phyloP scores from a whole-genome alignment of 805 yeast genomes.

The Saccharomycopsis synnaedendra region DNA sequence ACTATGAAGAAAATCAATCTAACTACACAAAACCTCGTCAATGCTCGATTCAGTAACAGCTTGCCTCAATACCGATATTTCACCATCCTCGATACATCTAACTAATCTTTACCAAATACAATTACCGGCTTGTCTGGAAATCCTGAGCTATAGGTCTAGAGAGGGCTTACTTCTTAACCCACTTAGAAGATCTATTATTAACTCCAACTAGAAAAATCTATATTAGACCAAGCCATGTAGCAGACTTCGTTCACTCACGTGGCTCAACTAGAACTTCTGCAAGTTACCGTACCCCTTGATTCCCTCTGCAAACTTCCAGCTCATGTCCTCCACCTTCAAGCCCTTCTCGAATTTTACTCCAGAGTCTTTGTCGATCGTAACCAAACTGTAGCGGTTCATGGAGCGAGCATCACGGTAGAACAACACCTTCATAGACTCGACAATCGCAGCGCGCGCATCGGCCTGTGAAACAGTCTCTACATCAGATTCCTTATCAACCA shows the following conservation, averaged over 20 bases:
- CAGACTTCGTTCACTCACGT: neutral
- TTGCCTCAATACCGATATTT: too few relatives aligned
- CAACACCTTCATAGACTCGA: conserved; percentile 85
- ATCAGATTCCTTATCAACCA: conserved; percentile 71
- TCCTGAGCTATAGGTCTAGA: too few relatives aligned
- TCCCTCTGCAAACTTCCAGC: conserved; percentile 83
- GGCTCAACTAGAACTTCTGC: conserved; percentile 12
- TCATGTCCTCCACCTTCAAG: conserved; percentile 60
- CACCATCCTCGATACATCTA: too few relatives aligned
- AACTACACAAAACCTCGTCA: neutral
- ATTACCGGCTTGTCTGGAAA: too few relatives aligned
- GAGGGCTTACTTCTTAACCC: too few relatives aligned
- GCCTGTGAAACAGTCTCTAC: conserved; percentile 55
- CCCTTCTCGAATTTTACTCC: conserved; percentile 57
- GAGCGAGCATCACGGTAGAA: conserved; percentile 96
- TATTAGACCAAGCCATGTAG: too few relatives aligned
- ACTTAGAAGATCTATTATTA: too few relatives aligned
- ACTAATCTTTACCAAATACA: too few relatives aligned
- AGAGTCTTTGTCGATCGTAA: conserved; percentile 55
- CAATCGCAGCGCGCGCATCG: conserved; percentile 66
- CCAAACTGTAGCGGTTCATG: conserved; percentile 71
- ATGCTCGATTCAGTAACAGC: neutral
- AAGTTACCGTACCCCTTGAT: conserved; percentile 84
- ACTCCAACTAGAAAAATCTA: too few relatives aligned
- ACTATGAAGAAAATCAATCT: neutral